phyloP scores from a whole-genome alignment of 2,329 filamentous ascomycete species.

The Ceratocystis variospora region DNA sequence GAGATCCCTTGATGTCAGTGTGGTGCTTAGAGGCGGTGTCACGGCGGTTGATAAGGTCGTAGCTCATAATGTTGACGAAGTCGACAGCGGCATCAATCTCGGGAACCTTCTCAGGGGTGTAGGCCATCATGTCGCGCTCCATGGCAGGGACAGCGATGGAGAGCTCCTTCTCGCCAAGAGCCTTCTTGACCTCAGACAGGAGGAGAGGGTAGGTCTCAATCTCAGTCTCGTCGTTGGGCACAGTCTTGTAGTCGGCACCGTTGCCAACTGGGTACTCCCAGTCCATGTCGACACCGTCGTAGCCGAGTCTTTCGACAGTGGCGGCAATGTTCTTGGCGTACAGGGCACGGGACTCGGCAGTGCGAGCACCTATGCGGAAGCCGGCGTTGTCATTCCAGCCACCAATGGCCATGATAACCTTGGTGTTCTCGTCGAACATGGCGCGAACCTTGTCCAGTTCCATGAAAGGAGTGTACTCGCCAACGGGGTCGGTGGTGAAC shows the following conservation, averaged over 20 bases:
- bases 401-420: constrained; percentile 57
- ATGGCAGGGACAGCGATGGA: constrained; percentile 56
- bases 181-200: constrained; percentile 42
- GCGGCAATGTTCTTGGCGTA: constrained; percentile 51
- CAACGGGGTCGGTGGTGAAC: constrained; percentile 33
- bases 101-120: constrained; percentile 43
- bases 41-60: constrained; percentile 57
- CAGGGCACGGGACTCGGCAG: constrained; percentile 35
- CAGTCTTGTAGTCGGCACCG: constrained; percentile 52
- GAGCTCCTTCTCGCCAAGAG: constrained; percentile 42
- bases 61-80: constrained; percentile 55
- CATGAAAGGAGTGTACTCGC: constrained; percentile 40
- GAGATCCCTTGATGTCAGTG: constrained; percentile 42
- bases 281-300: constrained; percentile 52
- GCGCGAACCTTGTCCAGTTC: constrained; percentile 27
- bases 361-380: constrained; percentile 43
- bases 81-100: constrained; percentile 46
- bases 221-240: constrained; percentile 49
- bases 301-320: constrained; percentile 47
- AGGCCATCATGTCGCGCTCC: constrained; percentile 53
- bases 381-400: constrained; percentile 59
- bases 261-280: constrained; percentile 56
- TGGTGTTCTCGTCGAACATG: constrained; percentile 38
- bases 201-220: constrained; percentile 50
- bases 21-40: constrained; percentile 51